A percentile compares a stretch with the other conserved stretches of the same genome.
Evolutionary conservation across 108 stramenopile genomes (phyloP).

Genomic region (Conticribra guillardii): DNA sequence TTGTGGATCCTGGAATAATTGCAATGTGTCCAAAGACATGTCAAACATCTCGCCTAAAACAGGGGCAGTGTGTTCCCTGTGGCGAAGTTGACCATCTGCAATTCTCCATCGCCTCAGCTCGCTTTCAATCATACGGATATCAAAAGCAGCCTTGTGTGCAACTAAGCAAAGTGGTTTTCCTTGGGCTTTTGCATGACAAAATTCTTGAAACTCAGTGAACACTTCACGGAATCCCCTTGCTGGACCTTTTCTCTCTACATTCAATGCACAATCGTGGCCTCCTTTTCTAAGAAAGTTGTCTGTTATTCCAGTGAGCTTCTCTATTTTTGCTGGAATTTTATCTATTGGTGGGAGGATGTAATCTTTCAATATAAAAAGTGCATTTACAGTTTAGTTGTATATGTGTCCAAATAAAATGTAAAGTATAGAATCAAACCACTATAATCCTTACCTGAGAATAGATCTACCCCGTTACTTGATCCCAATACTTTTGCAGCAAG

Average conservation of each 20-base stretch:
- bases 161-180: constrained; percentile 18
- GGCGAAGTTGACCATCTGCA: constrained; percentile 1
- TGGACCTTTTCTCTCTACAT: constrained; percentile 8
- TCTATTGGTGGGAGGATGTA: constrained; percentile 45
- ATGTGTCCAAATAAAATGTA: neutral
- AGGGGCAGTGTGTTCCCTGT: neutral
- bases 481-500: constrained; percentile 44
- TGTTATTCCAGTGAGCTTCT: constrained; percentile 36
- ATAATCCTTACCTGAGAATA: constrained; percentile 25
- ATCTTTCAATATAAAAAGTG: constrained; percentile 5
- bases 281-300: constrained; percentile 39
- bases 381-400: neutral
- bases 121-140: constrained; percentile 33
- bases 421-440: neutral
- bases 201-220: constrained; percentile 25
- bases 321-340: constrained; percentile 24
- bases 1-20: constrained; percentile 17
- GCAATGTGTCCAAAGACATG: constrained; percentile 37
- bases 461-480: constrained; percentile 24
- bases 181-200: constrained; percentile 23
- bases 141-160: constrained; percentile 44
- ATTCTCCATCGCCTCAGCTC: constrained; percentile 34
- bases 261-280: constrained; percentile 16
- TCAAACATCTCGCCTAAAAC: constrained; percentile 26
- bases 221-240: constrained; percentile 27